These are phyloP conservation scores for Lodderomyces oxycetoniae DNA, from an alignment of 1,139 yeast species.

Conservation along the genomic window DNA sequence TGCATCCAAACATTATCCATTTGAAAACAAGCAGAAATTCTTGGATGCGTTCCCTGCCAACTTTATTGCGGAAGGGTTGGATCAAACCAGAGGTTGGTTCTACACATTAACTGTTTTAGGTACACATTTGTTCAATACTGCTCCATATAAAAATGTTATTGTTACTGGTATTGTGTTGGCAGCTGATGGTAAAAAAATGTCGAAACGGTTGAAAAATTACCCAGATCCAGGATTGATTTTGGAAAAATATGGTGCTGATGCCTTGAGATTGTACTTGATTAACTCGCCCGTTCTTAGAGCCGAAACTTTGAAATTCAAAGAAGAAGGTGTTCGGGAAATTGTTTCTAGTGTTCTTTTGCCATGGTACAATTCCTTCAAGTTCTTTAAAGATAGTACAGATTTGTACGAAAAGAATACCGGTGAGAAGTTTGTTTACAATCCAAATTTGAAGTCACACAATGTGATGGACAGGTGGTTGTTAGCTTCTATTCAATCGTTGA, in stretches of 20 bases:
- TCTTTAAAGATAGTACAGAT: constrained; percentile 92
- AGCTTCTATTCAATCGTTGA: constrained; percentile 89
- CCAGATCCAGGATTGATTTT: constrained; percentile 88
- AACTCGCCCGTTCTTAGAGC: constrained; percentile 97
- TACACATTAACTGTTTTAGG: constrained; percentile 95
- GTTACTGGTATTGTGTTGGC: constrained; percentile 97
- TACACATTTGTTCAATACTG: constrained; percentile 85
- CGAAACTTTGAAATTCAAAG: constrained; percentile 93
- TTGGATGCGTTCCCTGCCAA: constrained; percentile 89
- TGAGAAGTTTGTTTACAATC: constrained; percentile 69
- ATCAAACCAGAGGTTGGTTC: constrained; percentile 99
- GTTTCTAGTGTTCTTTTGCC: constrained; percentile 93
- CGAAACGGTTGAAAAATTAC: constrained; percentile 94
- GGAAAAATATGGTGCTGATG: constrained; percentile 94
- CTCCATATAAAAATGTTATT: constrained; percentile 93
- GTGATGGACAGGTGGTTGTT: constrained; percentile 98
- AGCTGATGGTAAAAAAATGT: constrained; percentile 98
- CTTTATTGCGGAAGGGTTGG: constrained; percentile 97
- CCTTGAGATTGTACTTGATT: constrained; percentile 89
- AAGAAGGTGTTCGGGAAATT: constrained; percentile 97
- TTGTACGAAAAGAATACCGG: constrained; percentile 72
- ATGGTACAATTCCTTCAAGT: constrained; percentile 97
- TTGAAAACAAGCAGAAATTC: constrained; percentile 74
- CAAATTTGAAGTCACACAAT: constrained; percentile 59
- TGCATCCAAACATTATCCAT: constrained; percentile 95